phyloP scores from a whole-genome alignment of 2,329 filamentous ascomycete genomes.

The Xylariaceae sp. region DNA sequence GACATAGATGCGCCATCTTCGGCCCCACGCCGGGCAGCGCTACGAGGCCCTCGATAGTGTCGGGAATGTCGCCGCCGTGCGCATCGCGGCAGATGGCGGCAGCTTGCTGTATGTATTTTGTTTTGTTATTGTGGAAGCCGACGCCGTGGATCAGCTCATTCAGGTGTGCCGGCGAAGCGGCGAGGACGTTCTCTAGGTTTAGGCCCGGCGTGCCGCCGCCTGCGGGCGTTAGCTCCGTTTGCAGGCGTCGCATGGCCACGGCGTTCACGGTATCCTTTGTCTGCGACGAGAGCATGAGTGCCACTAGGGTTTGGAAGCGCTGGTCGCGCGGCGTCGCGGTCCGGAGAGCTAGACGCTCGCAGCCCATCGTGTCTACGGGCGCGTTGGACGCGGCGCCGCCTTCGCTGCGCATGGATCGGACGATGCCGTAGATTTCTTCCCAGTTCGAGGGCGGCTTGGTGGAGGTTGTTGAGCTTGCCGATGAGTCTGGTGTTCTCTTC shows the following conservation, averaged over 20 bases:
- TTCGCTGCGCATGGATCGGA: conserved; percentile 66
- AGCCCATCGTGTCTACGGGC: conserved; percentile 96
- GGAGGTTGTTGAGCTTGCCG: conserved; percentile 16
- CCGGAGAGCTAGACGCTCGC: conserved; percentile 64
- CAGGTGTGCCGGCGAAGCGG: conserved; percentile 56
- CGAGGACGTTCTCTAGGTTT: conserved; percentile 71
- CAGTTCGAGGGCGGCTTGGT: conserved; percentile 37
- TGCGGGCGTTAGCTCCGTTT: conserved; percentile 60
- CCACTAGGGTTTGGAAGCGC: conserved; percentile 79
- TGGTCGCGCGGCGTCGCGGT: conserved; percentile 49
- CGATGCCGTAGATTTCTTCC: conserved; percentile 72
- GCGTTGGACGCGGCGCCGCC: conserved; percentile 60
- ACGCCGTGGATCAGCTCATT: conserved; percentile 77
- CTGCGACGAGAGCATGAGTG: conserved; percentile 86
- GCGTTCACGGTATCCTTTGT: conserved; percentile 91
- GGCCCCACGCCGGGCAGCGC: conserved; percentile 82
- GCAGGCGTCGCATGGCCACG: conserved; percentile 71
- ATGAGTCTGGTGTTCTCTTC: conserved; percentile 20
- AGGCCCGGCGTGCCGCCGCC: conserved; percentile 48
- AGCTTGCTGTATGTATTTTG: conserved; percentile 70
- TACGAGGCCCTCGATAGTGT: conserved; percentile 68
- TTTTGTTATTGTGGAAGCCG: conserved; percentile 94
- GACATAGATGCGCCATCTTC: conserved; percentile 89
- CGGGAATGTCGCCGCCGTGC: conserved; percentile 71
- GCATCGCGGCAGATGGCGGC: conserved; percentile 67